phyloP scores from a whole-genome alignment of 192 early-diverging fungal species.

The Spizellomyces punctatus region DNA sequence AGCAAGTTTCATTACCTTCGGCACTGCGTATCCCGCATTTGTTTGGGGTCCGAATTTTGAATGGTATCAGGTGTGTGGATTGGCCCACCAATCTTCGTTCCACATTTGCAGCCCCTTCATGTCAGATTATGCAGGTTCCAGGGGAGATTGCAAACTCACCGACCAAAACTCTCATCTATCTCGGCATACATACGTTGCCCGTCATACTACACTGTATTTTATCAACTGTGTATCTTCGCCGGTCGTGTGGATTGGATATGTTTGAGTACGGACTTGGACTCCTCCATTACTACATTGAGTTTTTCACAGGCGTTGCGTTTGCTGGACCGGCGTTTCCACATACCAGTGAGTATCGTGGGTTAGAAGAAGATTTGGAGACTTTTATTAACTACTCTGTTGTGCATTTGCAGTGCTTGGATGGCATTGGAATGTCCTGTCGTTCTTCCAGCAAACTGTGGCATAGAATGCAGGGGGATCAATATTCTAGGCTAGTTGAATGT shows the following conservation, averaged over 20 bases:
- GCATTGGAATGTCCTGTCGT: conserved; percentile 4
- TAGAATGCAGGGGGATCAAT: too few species aligned
- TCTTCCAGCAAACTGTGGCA: neutral
- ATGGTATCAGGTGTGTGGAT: neutral
- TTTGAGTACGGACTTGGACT: neutral
- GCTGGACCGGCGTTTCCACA: neutral
- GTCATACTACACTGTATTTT: neutral
- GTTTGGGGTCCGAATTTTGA: neutral
- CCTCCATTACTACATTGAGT: conserved; percentile 2
- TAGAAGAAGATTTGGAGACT: too few species aligned
- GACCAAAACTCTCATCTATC: neutral
- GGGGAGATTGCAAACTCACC: neutral
- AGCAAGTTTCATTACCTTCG: neutral
- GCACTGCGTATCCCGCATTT: neutral
- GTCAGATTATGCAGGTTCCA: neutral
- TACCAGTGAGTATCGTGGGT: neutral
- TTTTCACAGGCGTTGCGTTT: neutral
- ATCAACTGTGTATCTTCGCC: neutral
- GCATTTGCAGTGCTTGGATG: neutral
- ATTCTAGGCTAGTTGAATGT: too few species aligned
- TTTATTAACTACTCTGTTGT: neutral
- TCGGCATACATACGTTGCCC: neutral
- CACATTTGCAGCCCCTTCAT: neutral
- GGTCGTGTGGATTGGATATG: neutral
- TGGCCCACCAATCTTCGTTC: neutral